These are phyloP conservation scores for Rhexocercosporidium sp. DNA, from an alignment of 2,329 filamentous ascomycete species.

Conservation along the genomic window DNA sequence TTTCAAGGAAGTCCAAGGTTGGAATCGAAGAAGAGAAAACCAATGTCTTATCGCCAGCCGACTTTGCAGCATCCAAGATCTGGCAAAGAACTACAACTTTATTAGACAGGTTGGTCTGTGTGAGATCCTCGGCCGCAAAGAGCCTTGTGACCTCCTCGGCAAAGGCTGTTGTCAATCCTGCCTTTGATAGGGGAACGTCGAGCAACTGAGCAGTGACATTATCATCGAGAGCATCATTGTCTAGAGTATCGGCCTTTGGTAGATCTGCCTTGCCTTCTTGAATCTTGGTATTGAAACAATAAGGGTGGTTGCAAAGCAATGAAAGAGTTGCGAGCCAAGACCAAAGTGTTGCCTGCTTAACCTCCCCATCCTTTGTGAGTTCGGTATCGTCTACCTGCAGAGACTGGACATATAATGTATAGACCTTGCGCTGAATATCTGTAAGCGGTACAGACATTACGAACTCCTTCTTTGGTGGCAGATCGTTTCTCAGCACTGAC, in stretches of 20 bases:
- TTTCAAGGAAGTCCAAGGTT: conserved; percentile 72
- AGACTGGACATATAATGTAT: conserved; percentile 56
- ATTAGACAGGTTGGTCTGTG: conserved; percentile 62
- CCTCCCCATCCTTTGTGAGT: conserved; percentile 41
- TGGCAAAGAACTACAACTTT: conserved; percentile 70
- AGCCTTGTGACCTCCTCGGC: conserved; percentile 45
- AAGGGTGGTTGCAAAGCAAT: conserved; percentile 64
- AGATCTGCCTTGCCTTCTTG: conserved; percentile 44
- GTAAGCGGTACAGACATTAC: conserved; percentile 77
- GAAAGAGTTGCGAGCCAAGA: conserved; percentile 57
- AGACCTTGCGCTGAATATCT: conserved; percentile 65
- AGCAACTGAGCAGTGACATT: conserved; percentile 29
- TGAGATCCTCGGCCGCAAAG: conserved; percentile 45
- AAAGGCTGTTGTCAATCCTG: conserved; percentile 35
- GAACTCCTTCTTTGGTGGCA: conserved; percentile 82
- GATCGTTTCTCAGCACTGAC: conserved; percentile 64
- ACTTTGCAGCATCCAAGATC: conserved; percentile 70
- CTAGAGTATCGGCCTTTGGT: conserved; percentile 23
- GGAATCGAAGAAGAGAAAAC: conserved; percentile 78
- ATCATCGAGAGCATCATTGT: conserved; percentile 21
- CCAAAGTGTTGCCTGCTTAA: conserved; percentile 53
- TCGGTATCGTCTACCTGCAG: conserved; percentile 38
- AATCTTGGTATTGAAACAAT: conserved; percentile 51
- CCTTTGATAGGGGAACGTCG: conserved; percentile 37
- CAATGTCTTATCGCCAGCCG: conserved; percentile 73